Percentiles rank a stretch among this genome's conserved stretches.
Evolutionary conservation across 192 early-diverging fungal genomes (phyloP).

Genomic region (Coemansia aciculifera): DNA sequence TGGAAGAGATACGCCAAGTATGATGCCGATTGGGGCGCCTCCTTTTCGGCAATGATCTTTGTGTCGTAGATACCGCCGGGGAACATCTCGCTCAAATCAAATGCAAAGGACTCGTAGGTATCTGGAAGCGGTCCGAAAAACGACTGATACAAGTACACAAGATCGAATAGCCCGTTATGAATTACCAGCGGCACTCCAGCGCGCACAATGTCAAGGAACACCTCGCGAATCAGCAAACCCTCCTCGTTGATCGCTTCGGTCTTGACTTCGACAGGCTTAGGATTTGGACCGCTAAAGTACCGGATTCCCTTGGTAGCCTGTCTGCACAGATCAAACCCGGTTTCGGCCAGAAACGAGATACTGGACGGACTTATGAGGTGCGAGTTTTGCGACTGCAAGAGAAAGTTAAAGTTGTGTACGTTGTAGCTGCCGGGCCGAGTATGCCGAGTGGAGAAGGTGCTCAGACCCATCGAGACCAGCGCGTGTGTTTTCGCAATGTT

Average conservation of each 20-base stretch:
- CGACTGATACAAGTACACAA: constrained; percentile 89
- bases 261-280: constrained; percentile 31
- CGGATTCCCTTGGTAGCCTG: constrained; percentile 78
- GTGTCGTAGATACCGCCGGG: constrained; percentile 90
- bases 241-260: constrained; percentile 35
- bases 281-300: constrained; percentile 63
- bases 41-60: constrained; percentile 70
- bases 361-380: constrained; percentile 71
- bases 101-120: constrained; percentile 67
- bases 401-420: constrained; percentile 59
- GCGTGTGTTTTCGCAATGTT: constrained; percentile 74
- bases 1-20: constrained; percentile 48
- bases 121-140: constrained; percentile 82
- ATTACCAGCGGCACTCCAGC: constrained; percentile 70
- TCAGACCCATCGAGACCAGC: constrained; percentile 81
- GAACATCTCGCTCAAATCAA: constrained; percentile 81
- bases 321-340: constrained; percentile 83
- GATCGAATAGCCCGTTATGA: constrained; percentile 93
- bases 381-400: constrained; percentile 57
- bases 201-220: constrained; percentile 59
- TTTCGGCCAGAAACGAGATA: constrained; percentile 77
- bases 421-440: constrained; percentile 59
- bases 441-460: constrained; percentile 32
- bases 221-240: constrained; percentile 55
- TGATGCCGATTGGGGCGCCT: constrained; percentile 25